Base-by-base conservation (phyloP, 2,329 filamentous ascomycete genomes). In the Endoconidiophora polonica region DNA sequence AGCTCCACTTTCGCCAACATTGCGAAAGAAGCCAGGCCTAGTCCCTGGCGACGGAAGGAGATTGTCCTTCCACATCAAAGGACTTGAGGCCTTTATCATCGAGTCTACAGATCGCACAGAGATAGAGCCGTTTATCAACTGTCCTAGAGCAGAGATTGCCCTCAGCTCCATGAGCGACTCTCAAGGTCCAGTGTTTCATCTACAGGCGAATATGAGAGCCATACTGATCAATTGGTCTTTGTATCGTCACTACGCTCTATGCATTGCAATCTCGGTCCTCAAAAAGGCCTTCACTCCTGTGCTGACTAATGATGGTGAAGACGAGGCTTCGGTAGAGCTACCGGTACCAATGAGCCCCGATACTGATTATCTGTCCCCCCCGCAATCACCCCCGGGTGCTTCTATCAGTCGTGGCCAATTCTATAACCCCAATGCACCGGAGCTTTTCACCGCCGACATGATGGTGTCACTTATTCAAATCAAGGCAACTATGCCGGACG, bases 201-300 rank as follows among this genome's bases (percentile, higher is more conserved):
- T 96, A 41, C 86, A 93, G 56, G 83, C 86, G 0, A 77, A 83
- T 48, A 74, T 91, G 18, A 82, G 83, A 56, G 86, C 83, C 4
- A 66, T 98, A 2, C 77, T 85, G 54, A 60, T 94, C 5, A 83
- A 93, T 46, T 96, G 96, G 61, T 98, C 93, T 0, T 73, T 98
- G 0, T 94, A 93, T 62, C 81, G 88, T 3, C 88, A 94, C 61
- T 98, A 95, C 60, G 83, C 88, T 0, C 73, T 93, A 23, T 84
- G 86, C 1, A 79, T 96, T 53, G 91, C 90, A 6, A 68, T 74
- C 22, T 80, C 79, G 60, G 85, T 93, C 2, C 63, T 98, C 22
- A 60, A 57, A 62, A 58, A 57, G 61, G 58, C 55, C 57, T 52
- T 24, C 52, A 55, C 20, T 38, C 46, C 26, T 46, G 53, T 16